Evolutionary conservation across 2,329 filamentous ascomycete genomes (phyloP), one percentile per base, ranked within the genome.

Genomic region (Fusarium tupiense): DNA sequence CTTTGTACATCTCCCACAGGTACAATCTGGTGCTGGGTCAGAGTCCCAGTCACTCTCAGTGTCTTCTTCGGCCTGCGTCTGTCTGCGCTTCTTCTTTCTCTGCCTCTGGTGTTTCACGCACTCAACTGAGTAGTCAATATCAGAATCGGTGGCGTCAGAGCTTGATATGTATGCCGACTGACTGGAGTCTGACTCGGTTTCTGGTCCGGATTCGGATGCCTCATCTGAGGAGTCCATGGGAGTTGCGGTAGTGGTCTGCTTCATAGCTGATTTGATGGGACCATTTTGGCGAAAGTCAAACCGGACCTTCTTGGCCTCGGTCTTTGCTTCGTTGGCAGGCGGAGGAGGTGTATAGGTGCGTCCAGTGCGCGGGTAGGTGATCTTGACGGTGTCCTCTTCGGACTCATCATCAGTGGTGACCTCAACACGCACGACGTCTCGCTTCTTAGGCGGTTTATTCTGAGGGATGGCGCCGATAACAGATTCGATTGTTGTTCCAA

Each of bases 401-500:
- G 83, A 84, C 63, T 88, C 86, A 49, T 89, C 87, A 69, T 90
- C 87, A 17, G 88, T 88, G 20, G 83, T 82, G 4, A 88, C 76
- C 59, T 86, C 82, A 38, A 88, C 76, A 29, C 77, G 82, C 64
- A 86, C 75, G 17, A 85, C 78, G 24, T 81, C 80, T 53, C 80
- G 76, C 44, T 71, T 73, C 60, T 64, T 79, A 26, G 60, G 76
- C 26, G 62, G 76, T 29, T 79, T 79, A 53, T 76, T 76, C 64
- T 77, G 75, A 17, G 78, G 76, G 9, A 76, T 62, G 10, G 78
- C 76, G 6, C 80, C 77, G 9, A 82, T 75, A 31, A 77, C 78
- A 17, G 72, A 71, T 19, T 79, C 66, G 31, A 85, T 81, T 46
- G 79, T 83, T 20, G 80, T 81, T 37, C 84, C 83, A 52, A 84